These are phyloP conservation scores for Schwanniomyces occidentalis DNA, from an alignment of 805 yeast genomes.

Conservation along the genomic window DNA sequence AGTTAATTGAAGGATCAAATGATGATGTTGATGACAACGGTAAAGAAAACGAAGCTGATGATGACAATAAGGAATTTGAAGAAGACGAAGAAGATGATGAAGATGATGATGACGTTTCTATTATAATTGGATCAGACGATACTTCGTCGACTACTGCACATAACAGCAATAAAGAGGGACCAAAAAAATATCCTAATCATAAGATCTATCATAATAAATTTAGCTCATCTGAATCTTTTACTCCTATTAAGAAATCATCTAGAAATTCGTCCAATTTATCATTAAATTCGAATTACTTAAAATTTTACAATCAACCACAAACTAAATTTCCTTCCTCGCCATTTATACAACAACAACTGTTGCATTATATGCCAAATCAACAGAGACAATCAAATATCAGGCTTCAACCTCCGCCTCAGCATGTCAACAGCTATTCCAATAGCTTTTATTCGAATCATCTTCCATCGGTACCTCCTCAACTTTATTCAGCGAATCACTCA, in stretches of 20 bases:
- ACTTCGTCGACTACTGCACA: constrained; percentile 21
- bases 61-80: constrained; percentile 17
- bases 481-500: constrained; percentile 5
- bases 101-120: constrained; percentile 39
- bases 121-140: constrained; percentile 38
- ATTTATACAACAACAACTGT: constrained; percentile 13
- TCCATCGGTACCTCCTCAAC: constrained; percentile 5
- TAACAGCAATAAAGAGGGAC: constrained; percentile 13
- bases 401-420: constrained; percentile 4
- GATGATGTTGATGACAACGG: constrained; percentile 4
- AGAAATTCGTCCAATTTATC: constrained; percentile 20
- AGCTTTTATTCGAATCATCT: constrained; percentile 5
- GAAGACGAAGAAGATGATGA: constrained; percentile 32
- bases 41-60: constrained; percentile 10
- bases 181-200: constrained; percentile 10
- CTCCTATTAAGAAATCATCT: constrained; percentile 15
- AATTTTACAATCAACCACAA: constrained; percentile 6
- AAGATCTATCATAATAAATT: constrained; percentile 14
- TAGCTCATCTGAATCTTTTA: constrained; percentile 23
- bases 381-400: constrained; percentile 1
- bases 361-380: constrained; percentile 10
- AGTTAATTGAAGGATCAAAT: constrained; percentile 1
- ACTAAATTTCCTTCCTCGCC: constrained; percentile 9
- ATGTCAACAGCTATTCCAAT: constrained; percentile 4
- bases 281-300: constrained; percentile 11